Evolutionary conservation across 352 stramenopile genomes (phyloP).

Genomic region (Peronospora farinosa): DNA sequence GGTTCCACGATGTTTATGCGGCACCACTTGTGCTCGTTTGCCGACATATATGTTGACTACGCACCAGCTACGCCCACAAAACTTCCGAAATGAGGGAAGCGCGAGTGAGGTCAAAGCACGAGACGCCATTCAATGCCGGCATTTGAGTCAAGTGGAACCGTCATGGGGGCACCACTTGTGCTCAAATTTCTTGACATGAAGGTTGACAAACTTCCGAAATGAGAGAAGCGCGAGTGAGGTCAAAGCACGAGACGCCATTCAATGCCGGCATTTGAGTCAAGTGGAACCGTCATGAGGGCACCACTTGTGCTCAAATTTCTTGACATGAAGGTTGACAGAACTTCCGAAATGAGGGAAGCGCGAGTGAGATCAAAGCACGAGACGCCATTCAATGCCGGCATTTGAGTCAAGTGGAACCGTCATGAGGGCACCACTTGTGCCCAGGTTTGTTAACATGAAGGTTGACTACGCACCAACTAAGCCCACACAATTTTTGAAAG

Average conservation of each 20-base stretch:
- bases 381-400: not conserved
- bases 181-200: constrained; percentile 21
- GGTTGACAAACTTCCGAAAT: constrained; percentile 24
- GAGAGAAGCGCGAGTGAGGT: constrained; percentile 16
- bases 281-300: constrained; percentile 42
- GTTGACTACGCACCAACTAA: not conserved
- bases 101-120: not conserved
- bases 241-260: not conserved
- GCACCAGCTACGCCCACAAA: not conserved
- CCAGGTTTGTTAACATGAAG: constrained; percentile 22
- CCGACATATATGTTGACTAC: constrained; percentile 24
- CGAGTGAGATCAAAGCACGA: not conserved
- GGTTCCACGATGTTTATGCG: not conserved
- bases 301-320: not conserved
- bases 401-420: constrained; percentile 26
- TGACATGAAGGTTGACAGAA: constrained; percentile 23
- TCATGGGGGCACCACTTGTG: constrained; percentile 28
- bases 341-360: constrained; percentile 32
- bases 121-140: not conserved
- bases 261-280: not conserved
- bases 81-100: constrained; percentile 31
- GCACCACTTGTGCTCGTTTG: not conserved
- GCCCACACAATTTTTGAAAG: constrained; percentile 14
- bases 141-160: constrained; percentile 24
- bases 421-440: constrained; percentile 27